Base-by-base conservation (phyloP, 345 rosid species). In the Euclidium syriacum region DNA sequence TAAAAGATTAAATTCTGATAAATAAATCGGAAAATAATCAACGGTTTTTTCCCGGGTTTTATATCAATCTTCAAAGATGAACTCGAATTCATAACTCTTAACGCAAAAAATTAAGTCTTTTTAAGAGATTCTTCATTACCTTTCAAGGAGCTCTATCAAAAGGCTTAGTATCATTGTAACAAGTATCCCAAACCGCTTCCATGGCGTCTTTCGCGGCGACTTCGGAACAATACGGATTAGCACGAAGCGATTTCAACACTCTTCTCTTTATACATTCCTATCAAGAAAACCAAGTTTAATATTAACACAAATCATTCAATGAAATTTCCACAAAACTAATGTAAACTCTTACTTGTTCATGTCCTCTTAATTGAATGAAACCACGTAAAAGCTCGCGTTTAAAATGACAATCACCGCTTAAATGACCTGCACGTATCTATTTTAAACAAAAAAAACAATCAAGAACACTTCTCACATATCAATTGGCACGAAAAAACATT, bases 251-350 rank as follows among this genome's bases (percentile, higher is more conserved):
- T 61, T 79, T 82, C 95, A 86, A 51, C 25, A 78, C 95, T 79
- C 95, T 87, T 81, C 97, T 85, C 68, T 79, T 85, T 62, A 94
- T 75, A 55, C 96, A 94, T n/a, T 90, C 99, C 99, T 91, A 78
- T 44, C 4, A 11, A 23, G 36, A 12, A 46, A 38, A 46, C 27
- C 11, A 0, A 58, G 10, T 16, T 71, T 18, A 19, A 3, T 7
- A 12, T 10, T 3, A 47, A 63, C 29, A 40, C 34, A 15, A 26
- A 69, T 1, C 39, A 34, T 32, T 14, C n/a, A 52, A n/a, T 41
- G 9, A 27, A n/a, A n/a, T n/a, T 10, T 22, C 23, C 35, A 54
- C 64, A 54, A 35, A 25, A 18, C 40, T 32, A 33, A 38, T 35
- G 17, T 47, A 36, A 19, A 67, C 88, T n/a, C n/a, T 81, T 67